These are phyloP conservation scores for Alternaria arborescens DNA, from an alignment of 2,329 filamentous ascomycete species.

Conservation along the genomic window DNA sequence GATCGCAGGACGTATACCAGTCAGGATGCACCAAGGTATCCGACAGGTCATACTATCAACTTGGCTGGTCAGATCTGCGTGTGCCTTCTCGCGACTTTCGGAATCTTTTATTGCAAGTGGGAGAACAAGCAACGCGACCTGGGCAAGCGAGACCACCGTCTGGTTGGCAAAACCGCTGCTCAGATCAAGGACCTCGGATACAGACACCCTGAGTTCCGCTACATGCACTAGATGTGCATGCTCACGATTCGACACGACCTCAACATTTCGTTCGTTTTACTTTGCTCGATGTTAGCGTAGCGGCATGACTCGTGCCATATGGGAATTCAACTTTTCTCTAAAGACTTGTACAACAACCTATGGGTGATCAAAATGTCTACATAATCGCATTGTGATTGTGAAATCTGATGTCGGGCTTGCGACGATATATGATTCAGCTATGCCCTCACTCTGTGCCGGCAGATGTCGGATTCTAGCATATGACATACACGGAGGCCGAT, in stretches of 20 bases:
- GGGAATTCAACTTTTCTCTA: background rate
- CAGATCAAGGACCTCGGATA: constrained; percentile 62
- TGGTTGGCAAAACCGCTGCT: constrained; percentile 59
- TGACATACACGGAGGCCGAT: background rate
- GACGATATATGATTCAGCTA: background rate
- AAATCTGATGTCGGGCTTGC: background rate
- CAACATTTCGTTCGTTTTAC: constrained; percentile 16
- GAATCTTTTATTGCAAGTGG: constrained; percentile 62
- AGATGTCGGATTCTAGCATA: background rate
- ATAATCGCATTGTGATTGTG: background rate
- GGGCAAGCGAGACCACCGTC: constrained; percentile 60
- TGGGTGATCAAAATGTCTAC: background rate
- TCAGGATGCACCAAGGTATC: constrained; percentile 70
- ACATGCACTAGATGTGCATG: constrained; percentile 55
- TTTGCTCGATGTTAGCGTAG: constrained; percentile 10
- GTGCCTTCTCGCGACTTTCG: constrained; percentile 57
- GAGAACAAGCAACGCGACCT: constrained; percentile 61
- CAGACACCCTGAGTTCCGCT: constrained; percentile 64
- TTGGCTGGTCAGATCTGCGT: constrained; percentile 60
- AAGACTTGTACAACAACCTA: background rate
- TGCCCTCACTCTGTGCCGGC: background rate
- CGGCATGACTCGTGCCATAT: background rate
- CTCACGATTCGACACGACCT: constrained; percentile 2
- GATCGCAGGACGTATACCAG: constrained; percentile 61
- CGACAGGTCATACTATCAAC: constrained; percentile 75